Percentiles rank a stretch among this genome's conserved stretches.
Evolutionary conservation across 2,329 filamentous ascomycete species (phyloP).

Genomic region (Diplodia scrobiculata): DNA sequence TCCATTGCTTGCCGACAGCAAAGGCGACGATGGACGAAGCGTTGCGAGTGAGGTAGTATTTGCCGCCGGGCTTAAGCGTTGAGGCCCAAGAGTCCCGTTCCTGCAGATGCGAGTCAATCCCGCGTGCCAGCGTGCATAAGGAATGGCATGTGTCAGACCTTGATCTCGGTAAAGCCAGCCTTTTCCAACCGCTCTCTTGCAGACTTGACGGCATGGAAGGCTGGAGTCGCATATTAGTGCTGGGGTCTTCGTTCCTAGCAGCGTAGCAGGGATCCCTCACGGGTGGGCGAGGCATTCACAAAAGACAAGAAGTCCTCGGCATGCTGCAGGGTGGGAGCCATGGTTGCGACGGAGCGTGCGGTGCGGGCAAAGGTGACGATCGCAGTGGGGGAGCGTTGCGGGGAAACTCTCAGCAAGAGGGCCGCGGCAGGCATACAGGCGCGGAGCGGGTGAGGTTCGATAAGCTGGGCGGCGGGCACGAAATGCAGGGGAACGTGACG

Average conservation of each 20-base stretch:
- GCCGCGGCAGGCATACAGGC: conserved; percentile 19
- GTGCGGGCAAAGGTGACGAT: conserved; percentile 25
- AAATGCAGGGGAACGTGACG: conserved; percentile 25
- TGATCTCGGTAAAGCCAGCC: conserved; percentile 84
- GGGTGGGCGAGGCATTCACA: conserved; percentile 90
- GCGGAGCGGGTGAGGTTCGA: background rate
- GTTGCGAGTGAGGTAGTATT: conserved; percentile 95
- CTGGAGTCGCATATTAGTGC: conserved; percentile 51
- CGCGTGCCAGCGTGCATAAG: conserved; percentile 12
- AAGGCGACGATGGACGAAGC: conserved; percentile 90
- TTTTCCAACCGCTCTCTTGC: conserved; percentile 74
- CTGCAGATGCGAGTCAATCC: conserved; percentile 40
- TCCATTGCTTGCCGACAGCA: conserved; percentile 87
- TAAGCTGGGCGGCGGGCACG: conserved; percentile 16
- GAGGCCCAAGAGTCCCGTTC: conserved; percentile 89
- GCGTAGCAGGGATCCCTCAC: conserved; percentile 50
- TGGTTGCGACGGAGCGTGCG: conserved; percentile 34
- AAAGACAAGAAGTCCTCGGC: conserved; percentile 88
- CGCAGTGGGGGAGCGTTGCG: conserved; percentile 24
- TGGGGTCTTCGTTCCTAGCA: conserved; percentile 12
- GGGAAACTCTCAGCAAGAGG: conserved; percentile 33
- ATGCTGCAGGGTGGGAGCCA: conserved; percentile 46
- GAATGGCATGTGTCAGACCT: conserved; percentile 48
- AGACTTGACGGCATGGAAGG: conserved; percentile 89
- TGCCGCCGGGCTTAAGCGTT: conserved; percentile 78